phyloP scores from a whole-genome alignment of 169 alveolate species.

The Plasmodium vivax region DNA sequence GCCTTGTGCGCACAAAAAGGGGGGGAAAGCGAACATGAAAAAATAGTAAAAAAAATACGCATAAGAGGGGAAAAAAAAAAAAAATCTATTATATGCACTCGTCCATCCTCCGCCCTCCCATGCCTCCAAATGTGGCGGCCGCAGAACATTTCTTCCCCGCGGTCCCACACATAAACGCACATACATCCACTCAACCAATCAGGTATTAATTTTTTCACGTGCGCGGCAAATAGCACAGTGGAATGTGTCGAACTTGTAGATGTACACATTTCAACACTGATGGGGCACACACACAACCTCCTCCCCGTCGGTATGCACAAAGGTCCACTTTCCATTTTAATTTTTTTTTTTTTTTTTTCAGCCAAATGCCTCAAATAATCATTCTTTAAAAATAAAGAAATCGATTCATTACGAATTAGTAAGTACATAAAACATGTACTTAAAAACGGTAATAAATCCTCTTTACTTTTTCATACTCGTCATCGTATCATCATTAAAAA shows the following conservation, averaged over 20 bases:
- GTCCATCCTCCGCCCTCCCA: neutral
- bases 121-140: neutral
- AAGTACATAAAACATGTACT: conserved; percentile 80
- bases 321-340: neutral
- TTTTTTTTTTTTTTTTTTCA: conserved; percentile 74
- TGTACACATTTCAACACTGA: neutral
- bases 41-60: neutral
- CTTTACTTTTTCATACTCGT: conserved; percentile 76
- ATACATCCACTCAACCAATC: neutral
- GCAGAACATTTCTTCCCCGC: neutral
- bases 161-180: too few species aligned
- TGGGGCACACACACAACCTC: neutral
- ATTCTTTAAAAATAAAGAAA: conserved; percentile 74
- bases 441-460: conserved; percentile 40
- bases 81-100: neutral
- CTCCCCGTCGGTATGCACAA: neutral
- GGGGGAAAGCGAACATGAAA: neutral
- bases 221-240: neutral
- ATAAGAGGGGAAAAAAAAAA: neutral
- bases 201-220: neutral
- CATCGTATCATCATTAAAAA: conserved; percentile 74
- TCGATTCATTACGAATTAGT: conserved; percentile 49
- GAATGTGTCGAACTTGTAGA: neutral
- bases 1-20: conserved; percentile 74
- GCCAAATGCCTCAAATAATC: conserved; percentile 88